These are phyloP conservation scores for Cerrena zonata DNA, from an alignment of 1,284 basidiomycete genomes.

Conservation along the genomic window DNA sequence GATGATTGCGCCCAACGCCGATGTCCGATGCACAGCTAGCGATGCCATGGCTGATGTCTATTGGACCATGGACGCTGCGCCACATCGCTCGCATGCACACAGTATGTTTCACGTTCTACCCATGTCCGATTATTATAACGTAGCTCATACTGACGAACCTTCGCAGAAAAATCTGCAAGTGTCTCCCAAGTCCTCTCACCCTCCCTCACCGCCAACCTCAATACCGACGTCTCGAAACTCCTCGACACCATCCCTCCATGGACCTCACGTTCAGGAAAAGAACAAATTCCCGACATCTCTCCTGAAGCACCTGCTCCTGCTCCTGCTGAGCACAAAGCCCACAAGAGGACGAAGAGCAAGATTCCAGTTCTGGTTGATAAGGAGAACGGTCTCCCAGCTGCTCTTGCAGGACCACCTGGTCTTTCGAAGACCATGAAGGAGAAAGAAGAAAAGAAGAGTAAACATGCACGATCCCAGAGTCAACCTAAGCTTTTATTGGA, in stretches of 20 bases:
- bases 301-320: too few relatives aligned
- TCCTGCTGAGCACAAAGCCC: background rate
- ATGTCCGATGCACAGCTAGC: slow-evolving; percentile 60
- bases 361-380: slow-evolving; percentile 12
- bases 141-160: too few relatives aligned
- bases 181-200: slow-evolving; percentile 34
- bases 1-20: slow-evolving; percentile 75
- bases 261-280: slow-evolving; percentile 18
- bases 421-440: slow-evolving; percentile 6
- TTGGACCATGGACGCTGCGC: slow-evolving; percentile 39
- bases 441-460: slow-evolving; percentile 3
- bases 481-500: slow-evolving; percentile 22
- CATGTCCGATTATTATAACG: background rate
- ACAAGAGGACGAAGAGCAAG: slow-evolving; percentile 5
- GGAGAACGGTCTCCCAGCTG: slow-evolving; percentile 10
- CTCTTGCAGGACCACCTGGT: background rate
- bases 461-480: slow-evolving; percentile 26
- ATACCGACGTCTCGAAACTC: slow-evolving; percentile 42
- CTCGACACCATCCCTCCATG: slow-evolving; percentile 35
- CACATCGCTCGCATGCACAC: slow-evolving; percentile 1
- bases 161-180: slow-evolving; percentile 47
- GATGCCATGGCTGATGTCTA: slow-evolving; percentile 64
- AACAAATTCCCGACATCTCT: slow-evolving; percentile 5
- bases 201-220: slow-evolving; percentile 36
- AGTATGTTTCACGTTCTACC: background rate